These are phyloP conservation scores for Pelargonium nanum DNA, from an alignment of 345 rosid species.

Conservation along the genomic window DNA sequence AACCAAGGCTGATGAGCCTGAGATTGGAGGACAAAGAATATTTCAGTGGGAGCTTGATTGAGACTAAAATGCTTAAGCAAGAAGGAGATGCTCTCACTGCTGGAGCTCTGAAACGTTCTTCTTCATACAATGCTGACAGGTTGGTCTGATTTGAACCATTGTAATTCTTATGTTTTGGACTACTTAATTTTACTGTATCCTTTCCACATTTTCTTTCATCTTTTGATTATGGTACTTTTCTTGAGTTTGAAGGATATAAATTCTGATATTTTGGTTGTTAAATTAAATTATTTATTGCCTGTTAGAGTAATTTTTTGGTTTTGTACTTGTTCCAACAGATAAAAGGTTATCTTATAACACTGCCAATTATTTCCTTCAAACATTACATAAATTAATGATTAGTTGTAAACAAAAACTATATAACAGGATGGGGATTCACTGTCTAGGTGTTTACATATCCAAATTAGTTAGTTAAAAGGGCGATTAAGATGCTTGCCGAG, in stretches of 20 bases:
- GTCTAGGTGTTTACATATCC: too few relatives aligned
- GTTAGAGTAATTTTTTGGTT: background rate
- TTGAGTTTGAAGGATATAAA: background rate
- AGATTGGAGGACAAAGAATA: slow-evolving; percentile 81
- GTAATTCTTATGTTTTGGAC: background rate
- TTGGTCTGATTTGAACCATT: slow-evolving; percentile 16
- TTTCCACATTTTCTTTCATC: background rate
- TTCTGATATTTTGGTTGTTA: background rate
- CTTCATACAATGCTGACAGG: slow-evolving; percentile 97
- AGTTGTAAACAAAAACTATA: background rate
- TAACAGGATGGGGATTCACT: background rate
- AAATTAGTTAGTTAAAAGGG: too few relatives aligned
- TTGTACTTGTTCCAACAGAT: background rate
- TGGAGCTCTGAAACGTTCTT: slow-evolving; percentile 66
- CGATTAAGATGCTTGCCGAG: too few relatives aligned
- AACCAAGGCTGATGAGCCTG: slow-evolving; percentile 61
- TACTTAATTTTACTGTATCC: background rate
- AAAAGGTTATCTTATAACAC: background rate
- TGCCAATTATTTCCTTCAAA: background rate
- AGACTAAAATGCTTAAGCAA: slow-evolving; percentile 52
- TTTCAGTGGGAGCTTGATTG: slow-evolving; percentile 88
- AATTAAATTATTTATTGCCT: too few relatives aligned
- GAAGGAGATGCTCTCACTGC: slow-evolving; percentile 30
- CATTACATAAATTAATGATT: background rate
- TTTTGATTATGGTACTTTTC: background rate